Evolutionary conservation across 2,329 filamentous ascomycete genomes (phyloP).

Genomic region (Botrytis galanthina): DNA sequence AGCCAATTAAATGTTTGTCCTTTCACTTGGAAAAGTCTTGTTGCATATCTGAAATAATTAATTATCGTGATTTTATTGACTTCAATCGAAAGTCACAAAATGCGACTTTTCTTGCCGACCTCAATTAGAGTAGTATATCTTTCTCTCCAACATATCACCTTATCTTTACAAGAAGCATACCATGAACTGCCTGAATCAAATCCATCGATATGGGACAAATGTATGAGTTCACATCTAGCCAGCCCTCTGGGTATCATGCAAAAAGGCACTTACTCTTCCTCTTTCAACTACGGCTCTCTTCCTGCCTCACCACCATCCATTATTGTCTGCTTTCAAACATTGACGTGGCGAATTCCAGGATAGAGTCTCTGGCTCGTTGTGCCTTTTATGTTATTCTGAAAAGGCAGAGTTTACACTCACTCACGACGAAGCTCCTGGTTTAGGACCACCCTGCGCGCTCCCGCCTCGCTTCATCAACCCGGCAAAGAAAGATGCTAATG

Average conservation of each 20-base stretch:
- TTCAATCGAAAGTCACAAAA: background rate
- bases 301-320: background rate
- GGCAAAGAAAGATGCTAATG: conserved; percentile 58
- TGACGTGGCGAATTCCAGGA: conserved; percentile 7
- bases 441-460: conserved; percentile 35
- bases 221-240: conserved; percentile 21
- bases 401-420: conserved; percentile 4
- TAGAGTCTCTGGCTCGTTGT: conserved; percentile 6
- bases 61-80: background rate
- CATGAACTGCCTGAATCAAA: conserved; percentile 6
- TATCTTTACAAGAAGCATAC: conserved; percentile 11
- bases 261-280: conserved; percentile 9
- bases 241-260: conserved; percentile 22
- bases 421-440: conserved; percentile 31
- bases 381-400: background rate
- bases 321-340: background rate
- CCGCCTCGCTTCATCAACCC: conserved; percentile 54
- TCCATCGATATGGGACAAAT: conserved; percentile 21
- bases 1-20: background rate
- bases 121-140: background rate
- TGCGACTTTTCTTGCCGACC: background rate
- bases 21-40: background rate
- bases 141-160: background rate
- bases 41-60: conserved; percentile 15
- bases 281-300: background rate